Evolutionary conservation across 2,329 filamentous ascomycete species (phyloP), one percentile per base, ranked within the genome.

Genomic region (Elsinoe batatas): DNA sequence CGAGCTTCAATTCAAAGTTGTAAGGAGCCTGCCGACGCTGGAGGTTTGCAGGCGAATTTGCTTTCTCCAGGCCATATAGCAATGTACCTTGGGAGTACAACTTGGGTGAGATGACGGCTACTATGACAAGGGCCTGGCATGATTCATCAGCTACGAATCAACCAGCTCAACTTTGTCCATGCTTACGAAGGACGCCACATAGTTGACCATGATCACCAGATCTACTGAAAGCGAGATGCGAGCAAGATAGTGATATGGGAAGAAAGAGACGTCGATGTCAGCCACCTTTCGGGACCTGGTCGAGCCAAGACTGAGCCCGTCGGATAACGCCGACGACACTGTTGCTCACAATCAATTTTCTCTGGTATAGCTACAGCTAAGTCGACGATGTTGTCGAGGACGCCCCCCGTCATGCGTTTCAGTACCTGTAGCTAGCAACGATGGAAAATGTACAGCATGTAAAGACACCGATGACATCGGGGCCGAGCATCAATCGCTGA

Each of bases 1-100:
- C 40, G 46, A 72, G 72, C 37, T 64, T 64, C 36, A 72, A 51
- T 11, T 70, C 64, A 46, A 55, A 55, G 22, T 32, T 13, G 18
- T 55, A 55, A 17, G 53, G 53, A 40, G 40, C 40, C 15, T 55
- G 53, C 10, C 42, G 13, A 20, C 53, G 53, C 10, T 47, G 17
- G 10, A 55, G 30, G 17, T 30, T 47, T 15, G 53, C 38, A 6
- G 53, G 53, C 10, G 38, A 22, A 15, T 55, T 55, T 15, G 20
- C 7, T n/a, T 36, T 55, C 22, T 46, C 32, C 4, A 55, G 18
- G 15, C 22, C n/a, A 13, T 26, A 46, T 2, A 55, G 30, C 11
- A 55, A 5, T 13, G 20, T 37, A 7, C 53, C 53, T 17, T 55
- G 53, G 5, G 38, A 30, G 42, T 55, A 55, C 40, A 55, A 12